Base-by-base conservation (phyloP, 768 basidiomycete species). In the Cyathus striatus region DNA sequence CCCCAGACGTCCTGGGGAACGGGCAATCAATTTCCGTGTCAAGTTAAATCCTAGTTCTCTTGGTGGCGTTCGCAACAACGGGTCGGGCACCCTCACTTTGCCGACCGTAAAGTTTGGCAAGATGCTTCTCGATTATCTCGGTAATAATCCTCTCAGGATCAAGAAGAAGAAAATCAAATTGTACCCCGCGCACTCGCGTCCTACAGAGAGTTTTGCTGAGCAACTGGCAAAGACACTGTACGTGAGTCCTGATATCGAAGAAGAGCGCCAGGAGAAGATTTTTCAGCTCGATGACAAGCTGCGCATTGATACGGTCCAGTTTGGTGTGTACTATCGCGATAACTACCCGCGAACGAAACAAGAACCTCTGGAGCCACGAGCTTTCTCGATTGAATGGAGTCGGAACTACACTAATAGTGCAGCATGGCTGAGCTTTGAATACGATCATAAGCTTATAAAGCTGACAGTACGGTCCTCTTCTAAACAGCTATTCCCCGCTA, bases 321-420 rank as follows among this genome's bases (percentile, higher is more conserved):
- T 89, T 47, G 87, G 88, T 18, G 49, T 74, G 23, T 76, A 75
- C 55, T 78, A 75, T 51, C 66, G 70, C 23, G 55, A 63, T 6
- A 54, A 47, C 24, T 61, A 68, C 54, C 57, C 63, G 26, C 26
- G 50, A 25, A 50, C 43, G 13, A 13, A 13, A n/a, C 9, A 25
- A 9, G 17, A 40, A 6, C 62, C 54, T 6, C 60, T 60, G 34
- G 51, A 52, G 14, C 59, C 69, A 14, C 75, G 79, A 6, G 65
- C 69, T 2, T 90, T 85, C 56, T 89, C 86, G 0, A 63, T 80
- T 3, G 89, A 90, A 60, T 87, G 79, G 74, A 76, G 84, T 42
- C 61, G 21, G 7, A 14, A 33, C 33, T 42, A 33, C 23, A 57
- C 62, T 30, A 48, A 67, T 12, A 32, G 30, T 16, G 67, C 71